A percentile compares a stretch with the other conserved stretches of the same genome.
Conservation (phyloP, 768 basidiomycete genomes). For the Rhodotorula kratochvilovae region DNA sequence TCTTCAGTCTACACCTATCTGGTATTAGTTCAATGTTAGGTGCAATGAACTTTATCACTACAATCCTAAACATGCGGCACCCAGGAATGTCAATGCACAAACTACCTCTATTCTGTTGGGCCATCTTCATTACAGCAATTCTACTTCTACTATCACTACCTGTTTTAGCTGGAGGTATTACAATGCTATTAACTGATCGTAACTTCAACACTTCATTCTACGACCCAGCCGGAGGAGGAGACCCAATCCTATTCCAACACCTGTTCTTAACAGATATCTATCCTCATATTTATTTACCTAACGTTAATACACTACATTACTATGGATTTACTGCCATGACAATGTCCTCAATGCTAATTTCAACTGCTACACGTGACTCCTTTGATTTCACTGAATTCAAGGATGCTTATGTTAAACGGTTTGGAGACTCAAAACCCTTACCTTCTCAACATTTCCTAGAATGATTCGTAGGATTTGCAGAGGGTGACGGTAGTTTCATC, state of each 20-base stretch:
- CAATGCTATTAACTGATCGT: conserved; percentile 37
- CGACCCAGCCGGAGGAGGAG: conserved; percentile 32
- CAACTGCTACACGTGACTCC: no score
- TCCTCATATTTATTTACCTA: no score
- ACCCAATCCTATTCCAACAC: conserved; percentile 28
- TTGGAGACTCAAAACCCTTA: no score
- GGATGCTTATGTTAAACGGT: no score
- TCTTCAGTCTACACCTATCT: conserved; percentile 36
- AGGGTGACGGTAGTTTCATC: no score
- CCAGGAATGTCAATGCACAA: conserved; percentile 41
- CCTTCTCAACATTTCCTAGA: no score
- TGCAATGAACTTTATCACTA: conserved; percentile 39
- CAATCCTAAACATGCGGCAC: conserved; percentile 40
- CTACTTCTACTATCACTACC: conserved; percentile 40
- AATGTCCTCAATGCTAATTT: no score
- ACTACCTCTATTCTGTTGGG: conserved; percentile 40
- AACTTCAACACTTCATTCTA: conserved; percentile 34
- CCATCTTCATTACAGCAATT: conserved; percentile 39
- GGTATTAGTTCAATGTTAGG: conserved; percentile 37
- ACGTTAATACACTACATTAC: no score
- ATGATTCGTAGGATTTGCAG: no score
- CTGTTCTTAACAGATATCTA: no score
- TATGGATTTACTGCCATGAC: no score
- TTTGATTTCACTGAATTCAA: no score
- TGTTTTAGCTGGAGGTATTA: conserved; percentile 36